phyloP scores from a whole-genome alignment of 208 protist genomes.

The Trypanosoma melophagium region DNA sequence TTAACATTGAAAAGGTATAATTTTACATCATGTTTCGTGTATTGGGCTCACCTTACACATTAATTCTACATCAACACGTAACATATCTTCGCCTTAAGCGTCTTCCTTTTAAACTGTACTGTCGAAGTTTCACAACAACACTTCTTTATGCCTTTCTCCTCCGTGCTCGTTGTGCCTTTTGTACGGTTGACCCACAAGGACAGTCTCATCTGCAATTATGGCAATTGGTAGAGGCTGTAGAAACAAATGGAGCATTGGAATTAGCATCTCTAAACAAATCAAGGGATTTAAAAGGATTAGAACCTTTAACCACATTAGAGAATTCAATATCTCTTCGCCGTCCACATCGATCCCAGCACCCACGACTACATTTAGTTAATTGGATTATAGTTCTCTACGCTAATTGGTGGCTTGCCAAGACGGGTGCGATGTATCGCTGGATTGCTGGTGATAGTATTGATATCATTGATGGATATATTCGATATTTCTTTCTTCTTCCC shows the following conservation, averaged over 20 bases:
- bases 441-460: constrained; percentile 51
- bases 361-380: constrained; percentile 61
- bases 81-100: constrained; percentile 82
- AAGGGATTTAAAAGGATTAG: no score
- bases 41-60: constrained; percentile 77
- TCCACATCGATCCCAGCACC: constrained; percentile 36
- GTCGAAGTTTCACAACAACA: constrained; percentile 71
- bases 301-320: no score
- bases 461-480: constrained; percentile 67
- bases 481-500: constrained; percentile 66
- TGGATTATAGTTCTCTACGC: constrained; percentile 75
- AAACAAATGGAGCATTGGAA: constrained; percentile 24
- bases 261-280: no score
- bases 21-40: constrained; percentile 49
- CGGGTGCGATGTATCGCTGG: constrained; percentile 78
- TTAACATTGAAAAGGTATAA: constrained; percentile 2
- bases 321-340: no score
- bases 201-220: constrained; percentile 64
- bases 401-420: constrained; percentile 83
- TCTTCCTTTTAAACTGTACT: constrained; percentile 83
- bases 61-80: constrained; percentile 75
- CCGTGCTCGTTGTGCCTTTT: constrained; percentile 60
- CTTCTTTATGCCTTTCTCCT: constrained; percentile 67
- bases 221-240: constrained; percentile 68
- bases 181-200: constrained; percentile 53